Conservation (phyloP, 2,329 filamentous ascomycete genomes). For the Aspergillus tubingensis region DNA sequence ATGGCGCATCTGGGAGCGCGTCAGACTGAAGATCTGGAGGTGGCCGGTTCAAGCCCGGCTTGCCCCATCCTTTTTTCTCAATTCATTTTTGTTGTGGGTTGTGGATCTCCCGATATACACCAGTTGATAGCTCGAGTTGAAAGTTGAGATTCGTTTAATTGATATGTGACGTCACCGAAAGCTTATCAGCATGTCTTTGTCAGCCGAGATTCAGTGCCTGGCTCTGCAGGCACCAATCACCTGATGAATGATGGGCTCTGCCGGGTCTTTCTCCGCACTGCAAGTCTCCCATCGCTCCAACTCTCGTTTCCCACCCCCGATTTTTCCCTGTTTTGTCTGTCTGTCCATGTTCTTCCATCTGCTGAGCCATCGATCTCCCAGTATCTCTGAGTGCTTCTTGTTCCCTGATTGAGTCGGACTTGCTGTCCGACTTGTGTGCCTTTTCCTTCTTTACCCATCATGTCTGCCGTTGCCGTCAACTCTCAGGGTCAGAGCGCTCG, state of each 20-base stretch:
- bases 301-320: conserved; percentile 12
- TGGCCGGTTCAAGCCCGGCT: neutral
- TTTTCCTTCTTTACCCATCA: conserved; percentile 1
- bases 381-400: neutral
- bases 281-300: conserved; percentile 9
- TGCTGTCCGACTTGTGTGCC: neutral
- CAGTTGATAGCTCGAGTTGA: neutral
- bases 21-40: neutral
- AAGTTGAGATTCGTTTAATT: neutral
- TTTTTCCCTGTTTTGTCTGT: conserved; percentile 6
- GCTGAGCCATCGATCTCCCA: neutral
- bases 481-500: conserved; percentile 35
- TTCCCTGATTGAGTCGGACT: conserved; percentile 13
- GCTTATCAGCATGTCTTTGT: conserved; percentile 7
- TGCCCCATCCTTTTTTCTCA: neutral
- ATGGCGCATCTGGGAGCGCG: neutral
- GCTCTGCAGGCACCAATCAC: conserved; percentile 16
- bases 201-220: conserved; percentile 9
- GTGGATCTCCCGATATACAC: neutral
- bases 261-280: conserved; percentile 23
- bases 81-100: neutral
- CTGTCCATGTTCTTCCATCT: conserved; percentile 14
- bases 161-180: conserved; percentile 16
- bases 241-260: conserved; percentile 18
- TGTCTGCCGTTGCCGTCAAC: conserved; percentile 28